Conservation (phyloP, 2,329 filamentous ascomycete species). For the Cyphellophora europaea region DNA sequence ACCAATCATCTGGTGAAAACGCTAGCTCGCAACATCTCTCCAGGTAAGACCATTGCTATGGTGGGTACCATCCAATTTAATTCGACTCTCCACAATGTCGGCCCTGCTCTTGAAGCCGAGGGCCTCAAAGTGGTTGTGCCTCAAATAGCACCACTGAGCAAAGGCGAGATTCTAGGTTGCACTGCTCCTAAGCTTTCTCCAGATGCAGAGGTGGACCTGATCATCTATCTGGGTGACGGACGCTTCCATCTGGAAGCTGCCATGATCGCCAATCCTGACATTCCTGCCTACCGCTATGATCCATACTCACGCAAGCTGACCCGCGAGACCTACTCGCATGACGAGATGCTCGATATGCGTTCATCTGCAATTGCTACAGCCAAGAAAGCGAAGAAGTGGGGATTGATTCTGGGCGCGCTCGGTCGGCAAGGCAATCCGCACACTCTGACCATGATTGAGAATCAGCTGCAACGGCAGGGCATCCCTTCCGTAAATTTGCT, state of each 20-base stretch:
- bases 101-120: constrained; percentile 65
- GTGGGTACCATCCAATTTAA: constrained; percentile 99
- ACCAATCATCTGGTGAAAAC: constrained; percentile 77
- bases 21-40: constrained; percentile 75
- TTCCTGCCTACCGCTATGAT: constrained; percentile 92
- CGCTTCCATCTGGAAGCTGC: constrained; percentile 95
- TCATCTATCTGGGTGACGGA: constrained; percentile 85
- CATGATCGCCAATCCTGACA: constrained; percentile 93
- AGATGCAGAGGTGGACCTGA: constrained; percentile 56
- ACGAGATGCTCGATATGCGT: constrained; percentile 77
- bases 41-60: constrained; percentile 79
- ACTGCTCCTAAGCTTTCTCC: constrained; percentile 68
- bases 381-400: constrained; percentile 76
- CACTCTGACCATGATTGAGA: constrained; percentile 79
- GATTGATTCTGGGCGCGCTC: constrained; percentile 83
- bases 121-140: constrained; percentile 82
- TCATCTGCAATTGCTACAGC: constrained; percentile 68
- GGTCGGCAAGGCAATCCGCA: constrained; percentile 93
- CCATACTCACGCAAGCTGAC: constrained; percentile 90
- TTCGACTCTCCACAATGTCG: constrained; percentile 82
- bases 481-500: constrained; percentile 79
- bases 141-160: constrained; percentile 84
- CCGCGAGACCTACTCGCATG: constrained; percentile 82
- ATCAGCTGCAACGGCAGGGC: constrained; percentile 57
- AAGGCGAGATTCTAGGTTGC: constrained; percentile 95